Base-by-base conservation (phyloP, 2,329 filamentous ascomycete genomes). In the Boeremia exigua region DNA sequence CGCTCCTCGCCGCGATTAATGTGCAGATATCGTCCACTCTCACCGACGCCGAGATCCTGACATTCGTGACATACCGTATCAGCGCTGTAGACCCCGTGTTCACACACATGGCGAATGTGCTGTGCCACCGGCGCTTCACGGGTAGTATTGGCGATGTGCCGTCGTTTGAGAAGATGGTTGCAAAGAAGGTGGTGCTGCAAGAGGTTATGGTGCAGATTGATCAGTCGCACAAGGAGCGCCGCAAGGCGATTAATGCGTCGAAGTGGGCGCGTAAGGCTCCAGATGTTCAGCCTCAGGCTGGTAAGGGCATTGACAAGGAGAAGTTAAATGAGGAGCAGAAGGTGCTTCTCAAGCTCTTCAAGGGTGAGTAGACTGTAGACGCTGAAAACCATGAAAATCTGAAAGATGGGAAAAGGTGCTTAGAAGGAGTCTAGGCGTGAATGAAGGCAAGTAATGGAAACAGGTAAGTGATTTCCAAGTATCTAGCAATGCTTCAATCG, bases 71-170 rank as follows among this genome's bases (percentile, higher is more conserved):
- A 11, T n/a, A 25, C 3, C 52, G 33, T 17, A 33, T 55, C 1
- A 39, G 45, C 2, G 2, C 3, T 6, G 9, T 40, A 2, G 45
- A 55, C 6, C 27, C n/a, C 0, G 46, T 55, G 14, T 55, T 55
- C 29, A 45, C 3, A 23, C 52, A 55, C 7, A 45, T 12, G 1
- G 34, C 33, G 2, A 23, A 39, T 14, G 46, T 45, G 23, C 34
- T 55, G 29, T 55, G 52, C 11, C 15, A 40, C 5, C 33, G 45
- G 46, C 52, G 52, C 9, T 55, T 39, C 39, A 44, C n/a, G 2
- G 39, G 39, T 8, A 11, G 27, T 5, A 9, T 49, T 11, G 6
- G 14, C 1, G 34, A 49, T 14, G 8, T 33, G 14, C 29, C 33
- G 4, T 34, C 29, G 8, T 49, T 44, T 11, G 45, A 44, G 11